phyloP scores from a whole-genome alignment of 352 stramenopile genomes.

The Phytopythium ostracodes region DNA sequence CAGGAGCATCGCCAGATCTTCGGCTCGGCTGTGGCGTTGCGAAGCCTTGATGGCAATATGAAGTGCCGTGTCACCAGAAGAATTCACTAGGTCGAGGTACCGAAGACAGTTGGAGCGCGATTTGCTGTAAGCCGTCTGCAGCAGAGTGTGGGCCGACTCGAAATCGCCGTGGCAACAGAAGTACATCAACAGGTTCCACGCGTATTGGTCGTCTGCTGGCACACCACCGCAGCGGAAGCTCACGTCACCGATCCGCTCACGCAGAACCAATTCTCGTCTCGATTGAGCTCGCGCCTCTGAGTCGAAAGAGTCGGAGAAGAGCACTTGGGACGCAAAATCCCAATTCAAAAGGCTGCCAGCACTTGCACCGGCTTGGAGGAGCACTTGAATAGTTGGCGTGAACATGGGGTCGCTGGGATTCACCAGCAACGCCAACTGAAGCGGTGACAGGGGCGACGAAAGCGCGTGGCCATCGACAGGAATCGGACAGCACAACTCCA shows the following conservation, averaged over 20 bases:
- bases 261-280: conserved; percentile 28
- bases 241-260: conserved; percentile 17
- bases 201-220: conserved; percentile 34
- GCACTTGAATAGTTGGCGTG: conserved; percentile 27
- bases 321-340: conserved; percentile 48
- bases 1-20: conserved; percentile 24
- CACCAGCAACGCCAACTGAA: conserved; percentile 51
- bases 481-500: conserved; percentile 42
- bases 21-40: conserved; percentile 8
- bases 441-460: conserved; percentile 25
- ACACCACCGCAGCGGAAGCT: conserved; percentile 26
- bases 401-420: conserved; percentile 26
- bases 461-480: conserved; percentile 14
- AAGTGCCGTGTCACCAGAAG: conserved; percentile 56
- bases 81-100: conserved; percentile 58
- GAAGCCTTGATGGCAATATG: conserved; percentile 63
- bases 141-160: conserved; percentile 28
- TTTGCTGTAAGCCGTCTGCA: conserved; percentile 14
- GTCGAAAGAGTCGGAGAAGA: conserved; percentile 24
- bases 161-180: conserved; percentile 49
- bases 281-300: conserved; percentile 12
- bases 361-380: conserved; percentile 41
- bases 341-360: conserved; percentile 45
- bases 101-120: conserved; percentile 21
- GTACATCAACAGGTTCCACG: conserved; percentile 74